Conservation (phyloP, 352 stramenopile genomes). For the Halophytophthora polymorphica region DNA sequence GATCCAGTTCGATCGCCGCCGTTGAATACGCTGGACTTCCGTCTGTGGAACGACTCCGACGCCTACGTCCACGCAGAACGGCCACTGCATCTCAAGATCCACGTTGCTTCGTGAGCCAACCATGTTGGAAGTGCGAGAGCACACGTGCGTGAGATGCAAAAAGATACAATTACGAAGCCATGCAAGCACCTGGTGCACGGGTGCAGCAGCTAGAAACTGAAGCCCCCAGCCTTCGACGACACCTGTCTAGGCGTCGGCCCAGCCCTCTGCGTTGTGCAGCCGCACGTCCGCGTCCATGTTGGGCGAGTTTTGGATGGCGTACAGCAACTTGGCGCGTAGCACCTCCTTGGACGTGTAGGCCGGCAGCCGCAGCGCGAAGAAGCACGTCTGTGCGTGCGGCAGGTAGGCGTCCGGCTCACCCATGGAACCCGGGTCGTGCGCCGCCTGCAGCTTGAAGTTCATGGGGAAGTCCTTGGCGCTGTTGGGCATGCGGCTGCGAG, state of each 20-base stretch:
- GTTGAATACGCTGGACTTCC: too few relatives aligned
- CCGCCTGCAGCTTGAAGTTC: slow-evolving; percentile 91
- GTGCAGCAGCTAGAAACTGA: too few relatives aligned
- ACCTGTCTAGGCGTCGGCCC: slow-evolving; percentile 70
- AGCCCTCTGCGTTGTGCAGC: slow-evolving; percentile 91
- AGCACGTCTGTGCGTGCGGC: slow-evolving; percentile 98
- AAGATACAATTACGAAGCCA: slow-evolving; percentile 12
- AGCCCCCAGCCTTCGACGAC: too few relatives aligned
- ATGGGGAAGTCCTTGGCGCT: slow-evolving; percentile 97
- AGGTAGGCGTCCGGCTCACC: slow-evolving; percentile 89
- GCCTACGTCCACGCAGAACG: too few relatives aligned
- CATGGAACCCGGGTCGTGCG: slow-evolving; percentile 74
- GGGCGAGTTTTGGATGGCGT: slow-evolving; percentile 95
- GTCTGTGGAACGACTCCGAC: too few relatives aligned
- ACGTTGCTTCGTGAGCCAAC: too few relatives aligned
- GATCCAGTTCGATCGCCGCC: too few relatives aligned
- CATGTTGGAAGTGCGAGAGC: too few relatives aligned
- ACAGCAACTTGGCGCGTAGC: slow-evolving; percentile 84
- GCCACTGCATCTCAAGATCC: too few relatives aligned
- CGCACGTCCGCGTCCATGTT: slow-evolving; percentile 93
- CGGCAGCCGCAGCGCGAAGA: slow-evolving; percentile 97
- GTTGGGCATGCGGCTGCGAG: slow-evolving; percentile 94
- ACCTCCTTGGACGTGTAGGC: slow-evolving; percentile 92
- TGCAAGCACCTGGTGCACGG: slow-evolving; percentile 7
- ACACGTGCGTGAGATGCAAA: too few relatives aligned